Evolutionary conservation across 371 early-diverging fungal species (phyloP), one percentile per base, ranked within the genome.

Genomic region (Fennellomyces sp.): DNA sequence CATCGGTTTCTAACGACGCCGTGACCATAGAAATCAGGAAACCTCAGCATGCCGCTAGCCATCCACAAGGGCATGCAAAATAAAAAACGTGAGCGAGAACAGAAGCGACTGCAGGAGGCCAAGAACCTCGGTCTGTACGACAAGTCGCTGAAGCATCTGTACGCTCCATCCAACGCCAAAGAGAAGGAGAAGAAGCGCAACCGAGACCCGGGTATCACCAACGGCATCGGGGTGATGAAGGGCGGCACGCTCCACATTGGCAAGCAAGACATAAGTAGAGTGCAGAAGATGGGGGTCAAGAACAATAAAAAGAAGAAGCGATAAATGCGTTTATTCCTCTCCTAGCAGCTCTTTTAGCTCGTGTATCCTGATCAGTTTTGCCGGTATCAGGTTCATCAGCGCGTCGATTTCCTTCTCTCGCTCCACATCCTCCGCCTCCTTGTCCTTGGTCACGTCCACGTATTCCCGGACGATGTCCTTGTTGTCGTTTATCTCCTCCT

Each of bases 71-170:
- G 71, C 3, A 59, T 80, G 56, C 64, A 68, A 52, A 60, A 62
- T 6, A 71, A 71, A 53, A 58, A 64, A 25, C 61, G 63, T 35
- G 72, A 66, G 54, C 60, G 72, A 49, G 68, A 67, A 48, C 59
- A 72, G 21, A 55, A 68, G 41, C 70, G 64, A 35, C 21, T 80
- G 26, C 80, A 80, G 33, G 73, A 74, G 21, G 80, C 80, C 27
- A 80, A 76, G 58, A 75, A 80, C 39, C 41, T 68, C 12, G 80
- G 80, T 27, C 50, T 80, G 8, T 80, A 76, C 33, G 75, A 80
- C 56, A 74, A 75, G 23, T 80, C 80, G 13, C 42, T 72, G 8
- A 66, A 65, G 29, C 80, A 80, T 61, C 50, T 80, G 8, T 80
- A 80, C 64, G 70, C 71, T 19, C 64, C 70, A 3, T 56, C 63